These are phyloP conservation scores for Chaetomiaceae sp. DNA, from an alignment of 2,329 filamentous ascomycete genomes.

Conservation along the genomic window DNA sequence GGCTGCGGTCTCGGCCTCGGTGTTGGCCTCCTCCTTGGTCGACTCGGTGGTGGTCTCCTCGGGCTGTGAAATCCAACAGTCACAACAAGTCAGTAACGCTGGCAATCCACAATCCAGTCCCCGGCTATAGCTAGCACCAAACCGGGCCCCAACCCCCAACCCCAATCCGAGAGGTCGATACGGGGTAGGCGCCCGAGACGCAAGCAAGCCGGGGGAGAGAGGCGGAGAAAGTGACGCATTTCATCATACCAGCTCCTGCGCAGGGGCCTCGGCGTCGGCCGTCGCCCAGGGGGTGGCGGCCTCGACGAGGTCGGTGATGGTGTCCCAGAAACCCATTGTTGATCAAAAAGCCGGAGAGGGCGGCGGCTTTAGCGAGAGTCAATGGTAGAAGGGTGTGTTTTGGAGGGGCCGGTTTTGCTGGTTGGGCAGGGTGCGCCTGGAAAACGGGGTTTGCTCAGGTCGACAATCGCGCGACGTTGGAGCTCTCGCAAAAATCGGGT, in stretches of 20 bases:
- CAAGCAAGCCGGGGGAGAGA: not conserved
- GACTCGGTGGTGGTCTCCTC: conserved; percentile 34
- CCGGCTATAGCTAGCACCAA: not conserved
- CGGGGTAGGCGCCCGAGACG: not conserved
- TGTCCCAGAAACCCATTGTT: conserved; percentile 63
- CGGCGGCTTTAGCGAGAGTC: conserved; percentile 19
- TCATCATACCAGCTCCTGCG: conserved; percentile 47
- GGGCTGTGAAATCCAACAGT: conserved; percentile 28
- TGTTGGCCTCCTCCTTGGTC: conserved; percentile 21
- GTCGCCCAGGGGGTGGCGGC: conserved; percentile 61
- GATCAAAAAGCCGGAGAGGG: conserved; percentile 36
- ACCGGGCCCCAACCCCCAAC: not conserved
- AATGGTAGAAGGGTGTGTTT: conserved; percentile 18
- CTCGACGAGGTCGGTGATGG: conserved; percentile 59
- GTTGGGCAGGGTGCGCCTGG: conserved; percentile 26
- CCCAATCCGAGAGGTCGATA: no score
- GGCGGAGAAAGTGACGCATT: conserved; percentile 17
- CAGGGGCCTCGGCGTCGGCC: conserved; percentile 62
- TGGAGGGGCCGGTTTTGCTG: conserved; percentile 14
- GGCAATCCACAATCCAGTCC: not conserved
- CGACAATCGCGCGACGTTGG: conserved; percentile 27
- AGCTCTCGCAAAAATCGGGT: conserved; percentile 33
- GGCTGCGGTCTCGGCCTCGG: conserved; percentile 14
- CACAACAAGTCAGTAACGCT: not conserved
- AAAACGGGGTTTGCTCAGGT: conserved; percentile 17